Base-by-base conservation (phyloP, 2,329 filamentous ascomycete genomes). In the Colletotrichum incanum region DNA sequence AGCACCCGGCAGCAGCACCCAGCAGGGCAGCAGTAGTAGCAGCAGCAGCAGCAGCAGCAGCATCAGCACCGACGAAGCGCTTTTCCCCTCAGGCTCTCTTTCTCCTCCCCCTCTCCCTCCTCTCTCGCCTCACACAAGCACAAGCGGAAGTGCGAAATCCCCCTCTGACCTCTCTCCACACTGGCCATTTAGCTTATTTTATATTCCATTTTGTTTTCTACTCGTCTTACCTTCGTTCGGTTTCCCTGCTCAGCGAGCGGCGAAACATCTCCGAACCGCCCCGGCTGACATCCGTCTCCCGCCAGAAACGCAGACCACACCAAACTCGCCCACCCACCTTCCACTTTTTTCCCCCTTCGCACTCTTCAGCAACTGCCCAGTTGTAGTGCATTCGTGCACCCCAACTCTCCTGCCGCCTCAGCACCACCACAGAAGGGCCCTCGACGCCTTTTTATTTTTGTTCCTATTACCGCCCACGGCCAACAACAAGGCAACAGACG, bases 331-430 rank as follows among this genome's bases (percentile, higher is more conserved):
- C 62, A 56, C 67, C 60, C 56, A 65, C 62, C 55, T 72, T 65
- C 70, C 66, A 56, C 66, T 65, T 59, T 65, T 75, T 73, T 73
- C 69, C 45, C 47, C 62, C 62, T 67, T 73, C 69, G 71, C 74
- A 73, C 73, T 74, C 70, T 76, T 74, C 74, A 72, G 61, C 77
- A 74, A 71, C 76, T 64, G 69, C 56, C 56, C 58, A 65, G 72
- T 65, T 65, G 58, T 60, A 72, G 65, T 39, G 54, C 62, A 34
- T 61, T 45, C 45, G 71, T 63, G 50, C 65, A 39, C 68, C 74
- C 72, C 67, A 72, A 65, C 69, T 62, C 74, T 63, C 72, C 74
- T 67, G 50, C 79, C 61, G 49, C 67, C 71, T 62, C 23, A 71
- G 41, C 70, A 49, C 56, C 65, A 58, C 43, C 28, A 52, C 58